These are phyloP conservation scores for Macroventuria anomochaeta DNA, from an alignment of 2,329 filamentous ascomycete genomes.

Conservation along the genomic window DNA sequence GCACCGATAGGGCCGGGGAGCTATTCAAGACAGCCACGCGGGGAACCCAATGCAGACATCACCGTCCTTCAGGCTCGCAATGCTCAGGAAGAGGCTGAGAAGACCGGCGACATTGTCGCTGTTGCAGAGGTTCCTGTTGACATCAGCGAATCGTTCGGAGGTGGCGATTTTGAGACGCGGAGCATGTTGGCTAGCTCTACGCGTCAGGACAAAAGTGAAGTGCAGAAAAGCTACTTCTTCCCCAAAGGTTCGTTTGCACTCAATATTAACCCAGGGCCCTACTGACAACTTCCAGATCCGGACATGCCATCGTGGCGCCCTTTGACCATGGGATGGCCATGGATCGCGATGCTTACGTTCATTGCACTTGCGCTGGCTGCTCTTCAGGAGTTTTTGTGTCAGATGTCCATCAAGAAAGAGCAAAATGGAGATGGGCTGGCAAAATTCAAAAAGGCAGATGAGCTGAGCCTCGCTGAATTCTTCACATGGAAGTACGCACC, in stretches of 20 bases:
- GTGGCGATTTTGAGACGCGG: constrained; percentile 41
- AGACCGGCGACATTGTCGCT: constrained; percentile 53
- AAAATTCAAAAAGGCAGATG: constrained; percentile 37
- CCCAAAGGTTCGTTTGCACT: constrained; percentile 33
- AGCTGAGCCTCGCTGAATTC: constrained; percentile 38
- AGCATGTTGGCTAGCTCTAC: constrained; percentile 33
- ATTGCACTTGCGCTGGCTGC: constrained; percentile 45
- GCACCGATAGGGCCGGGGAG: constrained; percentile 16
- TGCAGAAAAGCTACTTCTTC: constrained; percentile 49
- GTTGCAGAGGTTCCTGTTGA: constrained; percentile 52
- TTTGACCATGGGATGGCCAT: constrained; percentile 48
- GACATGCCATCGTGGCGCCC: constrained; percentile 51
- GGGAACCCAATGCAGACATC: constrained; percentile 26
- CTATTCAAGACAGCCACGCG: constrained; percentile 30
- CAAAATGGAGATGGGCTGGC: constrained; percentile 36
- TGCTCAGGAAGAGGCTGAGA: constrained; percentile 52
- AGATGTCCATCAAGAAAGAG: constrained; percentile 37
- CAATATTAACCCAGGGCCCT: no score
- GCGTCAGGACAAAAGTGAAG: constrained; percentile 24
- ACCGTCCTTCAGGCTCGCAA: constrained; percentile 35
- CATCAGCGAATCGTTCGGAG: constrained; percentile 50
- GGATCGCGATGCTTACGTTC: constrained; percentile 42
- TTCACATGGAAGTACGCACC: constrained; percentile 52
- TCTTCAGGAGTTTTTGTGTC: constrained; percentile 48
- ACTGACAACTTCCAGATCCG: constrained; percentile 35